phyloP scores from a whole-genome alignment of 2,329 filamentous ascomycete genomes.

The Parascedosporium putredinis region DNA sequence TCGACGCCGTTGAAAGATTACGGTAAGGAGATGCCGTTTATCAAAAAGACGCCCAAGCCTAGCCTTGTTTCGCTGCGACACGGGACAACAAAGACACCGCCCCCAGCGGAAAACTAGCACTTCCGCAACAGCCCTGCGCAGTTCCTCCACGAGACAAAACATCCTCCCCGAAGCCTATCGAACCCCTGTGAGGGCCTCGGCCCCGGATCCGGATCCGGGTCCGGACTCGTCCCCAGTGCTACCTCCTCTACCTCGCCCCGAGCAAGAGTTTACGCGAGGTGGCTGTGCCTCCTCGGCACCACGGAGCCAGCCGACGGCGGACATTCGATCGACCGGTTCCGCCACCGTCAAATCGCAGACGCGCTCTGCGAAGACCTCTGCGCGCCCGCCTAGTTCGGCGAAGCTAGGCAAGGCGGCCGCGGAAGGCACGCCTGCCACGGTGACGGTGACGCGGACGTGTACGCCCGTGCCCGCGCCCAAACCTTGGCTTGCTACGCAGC shows the following conservation, averaged over 20 bases:
- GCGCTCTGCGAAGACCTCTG: no score
- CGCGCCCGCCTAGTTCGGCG: no score
- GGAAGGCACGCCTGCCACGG: not conserved
- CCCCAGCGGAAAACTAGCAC: not conserved
- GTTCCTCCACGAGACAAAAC: not conserved
- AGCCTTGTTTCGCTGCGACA: not conserved
- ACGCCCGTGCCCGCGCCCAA: not conserved
- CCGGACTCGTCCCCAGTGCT: not conserved
- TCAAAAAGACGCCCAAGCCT: not conserved
- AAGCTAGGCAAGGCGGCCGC: no score
- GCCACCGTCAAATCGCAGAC: no score
- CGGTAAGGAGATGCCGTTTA: not conserved
- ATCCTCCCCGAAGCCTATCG: no score
- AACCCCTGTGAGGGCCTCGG: not conserved
- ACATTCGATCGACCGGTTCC: no score
- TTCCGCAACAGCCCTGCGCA: no score
- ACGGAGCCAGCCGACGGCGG: no score
- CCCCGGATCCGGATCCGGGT: not conserved
- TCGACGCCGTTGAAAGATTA: slow-evolving; percentile 3
- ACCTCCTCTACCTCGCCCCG: not conserved
- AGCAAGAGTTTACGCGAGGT: no score
- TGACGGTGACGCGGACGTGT: not conserved
- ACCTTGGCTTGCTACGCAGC: not conserved
- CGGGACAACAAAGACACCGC: not conserved
- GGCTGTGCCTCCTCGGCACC: no score